A percentile compares a stretch with the other conserved stretches of the same genome.
These are phyloP conservation scores for Lipomyces anomalus DNA, from an alignment of 805 yeast genomes.

Conservation along the genomic window DNA sequence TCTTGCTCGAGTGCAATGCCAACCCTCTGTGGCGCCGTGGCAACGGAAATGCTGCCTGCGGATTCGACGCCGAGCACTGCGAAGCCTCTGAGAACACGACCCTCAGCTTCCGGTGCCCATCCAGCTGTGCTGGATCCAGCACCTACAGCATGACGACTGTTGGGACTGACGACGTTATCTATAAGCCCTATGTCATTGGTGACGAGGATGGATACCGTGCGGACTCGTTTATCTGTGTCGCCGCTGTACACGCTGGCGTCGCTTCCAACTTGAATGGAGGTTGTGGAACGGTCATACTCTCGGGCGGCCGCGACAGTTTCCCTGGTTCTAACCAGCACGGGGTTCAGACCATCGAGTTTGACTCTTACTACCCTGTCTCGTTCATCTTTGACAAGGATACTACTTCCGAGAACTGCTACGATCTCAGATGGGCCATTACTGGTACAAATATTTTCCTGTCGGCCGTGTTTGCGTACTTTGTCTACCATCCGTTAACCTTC, in stretches of 20 bases:
- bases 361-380: constrained; percentile 70
- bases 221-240: constrained; percentile 84
- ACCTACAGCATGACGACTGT: constrained; percentile 72
- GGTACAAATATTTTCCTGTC: constrained; percentile 58
- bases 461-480: constrained; percentile 34
- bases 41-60: constrained; percentile 50
- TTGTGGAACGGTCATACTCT: constrained; percentile 56
- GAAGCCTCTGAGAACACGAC: constrained; percentile 41
- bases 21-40: constrained; percentile 23
- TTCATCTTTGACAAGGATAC: constrained; percentile 49
- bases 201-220: constrained; percentile 72
- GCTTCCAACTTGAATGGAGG: constrained; percentile 74
- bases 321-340: constrained; percentile 46
- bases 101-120: constrained; percentile 72
- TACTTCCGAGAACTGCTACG: constrained; percentile 52
- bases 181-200: constrained; percentile 69
- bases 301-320: constrained; percentile 50
- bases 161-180: constrained; percentile 62
- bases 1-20: constrained; percentile 20
- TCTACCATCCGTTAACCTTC: constrained; percentile 50
- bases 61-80: constrained; percentile 61
- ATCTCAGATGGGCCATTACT: constrained; percentile 58
- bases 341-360: constrained; percentile 51
- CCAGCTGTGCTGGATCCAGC: constrained; percentile 73
- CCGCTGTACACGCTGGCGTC: constrained; percentile 82